These are phyloP conservation scores for Fraxinus sp. DNA, from an alignment of 305 asterid genomes.

Conservation along the genomic window DNA sequence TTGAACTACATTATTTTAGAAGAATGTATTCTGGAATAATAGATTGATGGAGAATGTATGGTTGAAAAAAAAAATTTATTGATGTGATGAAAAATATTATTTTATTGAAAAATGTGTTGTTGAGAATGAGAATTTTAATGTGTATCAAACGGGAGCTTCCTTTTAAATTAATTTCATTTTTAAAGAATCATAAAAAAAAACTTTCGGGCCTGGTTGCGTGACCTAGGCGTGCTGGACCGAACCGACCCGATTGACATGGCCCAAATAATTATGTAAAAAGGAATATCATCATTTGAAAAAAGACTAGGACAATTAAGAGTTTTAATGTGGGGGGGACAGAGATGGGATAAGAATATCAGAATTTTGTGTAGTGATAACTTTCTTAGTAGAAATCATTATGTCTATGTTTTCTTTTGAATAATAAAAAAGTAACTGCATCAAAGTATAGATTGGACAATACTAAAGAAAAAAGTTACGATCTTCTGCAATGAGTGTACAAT, in stretches of 20 bases:
- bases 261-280: not conserved
- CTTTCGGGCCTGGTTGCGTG: not conserved
- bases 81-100: no score
- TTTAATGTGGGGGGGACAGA: slow-evolving; percentile 44
- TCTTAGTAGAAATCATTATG: slow-evolving; percentile 61
- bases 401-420: slow-evolving; percentile 48
- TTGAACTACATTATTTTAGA: no score
- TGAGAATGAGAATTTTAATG: no score
- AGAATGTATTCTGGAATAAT: no score
- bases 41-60: no score
- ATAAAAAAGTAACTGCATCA: slow-evolving; percentile 31
- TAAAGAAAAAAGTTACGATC: not conserved
- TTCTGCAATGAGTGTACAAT: not conserved
- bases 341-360: slow-evolving; percentile 46
- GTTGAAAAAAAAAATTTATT: no score
- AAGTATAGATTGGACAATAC: not conserved
- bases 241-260: not conserved
- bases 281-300: slow-evolving; percentile 51
- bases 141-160: no score
- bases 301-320: slow-evolving; percentile 55
- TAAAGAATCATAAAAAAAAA: not conserved
- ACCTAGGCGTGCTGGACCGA: not conserved
- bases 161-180: not conserved
- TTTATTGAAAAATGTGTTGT: no score
- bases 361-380: slow-evolving; percentile 39